These are phyloP conservation scores for Kuraishia capsulata DNA, from an alignment of 805 yeast species.

Conservation along the genomic window DNA sequence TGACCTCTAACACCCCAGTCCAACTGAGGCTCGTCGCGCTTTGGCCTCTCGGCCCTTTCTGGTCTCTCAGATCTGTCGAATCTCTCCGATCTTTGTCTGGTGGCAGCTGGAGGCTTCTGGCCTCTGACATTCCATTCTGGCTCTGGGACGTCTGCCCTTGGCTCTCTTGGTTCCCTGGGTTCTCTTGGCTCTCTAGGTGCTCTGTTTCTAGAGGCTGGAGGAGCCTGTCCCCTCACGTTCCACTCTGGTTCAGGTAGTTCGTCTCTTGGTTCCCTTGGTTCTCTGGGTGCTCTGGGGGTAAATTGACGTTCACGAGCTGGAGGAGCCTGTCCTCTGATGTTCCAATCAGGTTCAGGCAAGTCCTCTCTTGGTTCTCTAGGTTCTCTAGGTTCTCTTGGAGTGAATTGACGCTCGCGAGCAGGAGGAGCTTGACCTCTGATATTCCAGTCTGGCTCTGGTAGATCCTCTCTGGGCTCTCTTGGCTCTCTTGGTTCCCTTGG, in stretches of 20 bases:
- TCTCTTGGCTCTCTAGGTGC: constrained; percentile 15
- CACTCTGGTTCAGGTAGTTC: constrained; percentile 53
- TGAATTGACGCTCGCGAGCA: constrained; percentile 24
- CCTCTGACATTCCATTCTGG: background rate
- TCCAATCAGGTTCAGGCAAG: constrained; percentile 16
- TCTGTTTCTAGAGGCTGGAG: constrained; percentile 19
- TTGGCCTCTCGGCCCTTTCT: constrained; percentile 21
- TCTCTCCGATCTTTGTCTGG: constrained; percentile 6
- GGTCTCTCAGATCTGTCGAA: constrained; percentile 25
- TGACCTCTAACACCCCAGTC: constrained; percentile 36
- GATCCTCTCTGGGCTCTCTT: constrained; percentile 16
- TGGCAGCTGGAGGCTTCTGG: background rate
- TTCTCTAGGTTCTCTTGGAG: constrained; percentile 20
- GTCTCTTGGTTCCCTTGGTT: constrained; percentile 16
- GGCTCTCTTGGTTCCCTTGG: constrained; percentile 21
- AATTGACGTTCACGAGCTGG: constrained; percentile 18
- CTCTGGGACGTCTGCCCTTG: no score
- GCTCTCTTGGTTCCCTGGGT: constrained; percentile 21
- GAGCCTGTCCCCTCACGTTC: constrained; percentile 29
- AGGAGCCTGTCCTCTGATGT: constrained; percentile 18
- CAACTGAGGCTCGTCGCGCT: constrained; percentile 29
- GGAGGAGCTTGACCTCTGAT: constrained; percentile 53
- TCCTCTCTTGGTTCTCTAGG: constrained; percentile 14
- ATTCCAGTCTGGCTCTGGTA: constrained; percentile 39
- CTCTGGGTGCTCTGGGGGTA: constrained; percentile 20